Conservation (phyloP, 305 asterid genomes). For the Petunia hybrid region DNA sequence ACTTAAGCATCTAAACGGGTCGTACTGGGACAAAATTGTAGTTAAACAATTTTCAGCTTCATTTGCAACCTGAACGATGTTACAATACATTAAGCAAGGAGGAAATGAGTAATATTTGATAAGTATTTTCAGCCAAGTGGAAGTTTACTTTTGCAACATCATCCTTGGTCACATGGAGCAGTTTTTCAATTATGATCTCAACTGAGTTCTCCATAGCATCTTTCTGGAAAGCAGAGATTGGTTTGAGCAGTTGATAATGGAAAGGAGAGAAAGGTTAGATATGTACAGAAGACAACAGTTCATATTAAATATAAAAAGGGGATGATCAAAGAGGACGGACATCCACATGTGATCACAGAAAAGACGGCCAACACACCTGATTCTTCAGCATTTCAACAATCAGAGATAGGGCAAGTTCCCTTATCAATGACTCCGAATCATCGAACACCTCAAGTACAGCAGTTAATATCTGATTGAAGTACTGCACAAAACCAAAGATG, state of each 20-base stretch:
- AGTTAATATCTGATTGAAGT: conserved; percentile 96
- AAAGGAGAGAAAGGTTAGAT: neutral
- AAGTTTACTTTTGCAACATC: conserved; percentile 71
- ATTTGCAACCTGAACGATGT: conserved; percentile 69
- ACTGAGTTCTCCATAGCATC: conserved; percentile 91
- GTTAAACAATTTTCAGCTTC: conserved; percentile 92
- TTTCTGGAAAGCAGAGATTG: conserved; percentile 56
- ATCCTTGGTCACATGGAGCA: conserved; percentile 88
- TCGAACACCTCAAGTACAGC: conserved; percentile 93
- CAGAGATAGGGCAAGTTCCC: conserved; percentile 79
- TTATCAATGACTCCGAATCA: conserved; percentile 78
- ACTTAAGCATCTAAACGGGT: conserved; percentile 89
- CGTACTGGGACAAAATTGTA: conserved; percentile 74
- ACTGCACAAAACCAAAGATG: conserved; percentile 61
- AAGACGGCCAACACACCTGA: conserved; percentile 66
- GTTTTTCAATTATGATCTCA: conserved; percentile 91
- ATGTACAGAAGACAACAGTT: neutral
- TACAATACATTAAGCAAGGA: conserved; percentile 28
- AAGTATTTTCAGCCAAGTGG: neutral
- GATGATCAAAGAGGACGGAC: conserved; percentile 1
- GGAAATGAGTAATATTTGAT: neutral
- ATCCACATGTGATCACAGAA: conserved; percentile 22
- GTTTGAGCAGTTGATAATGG: conserved; percentile 30
- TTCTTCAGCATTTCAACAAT: conserved; percentile 93
- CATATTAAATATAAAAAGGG: conserved; percentile 12